Evolutionary conservation across 1,139 yeast genomes (phyloP), one percentile per base, ranked within the genome.

Genomic region (Lodderomyces margitis): DNA sequence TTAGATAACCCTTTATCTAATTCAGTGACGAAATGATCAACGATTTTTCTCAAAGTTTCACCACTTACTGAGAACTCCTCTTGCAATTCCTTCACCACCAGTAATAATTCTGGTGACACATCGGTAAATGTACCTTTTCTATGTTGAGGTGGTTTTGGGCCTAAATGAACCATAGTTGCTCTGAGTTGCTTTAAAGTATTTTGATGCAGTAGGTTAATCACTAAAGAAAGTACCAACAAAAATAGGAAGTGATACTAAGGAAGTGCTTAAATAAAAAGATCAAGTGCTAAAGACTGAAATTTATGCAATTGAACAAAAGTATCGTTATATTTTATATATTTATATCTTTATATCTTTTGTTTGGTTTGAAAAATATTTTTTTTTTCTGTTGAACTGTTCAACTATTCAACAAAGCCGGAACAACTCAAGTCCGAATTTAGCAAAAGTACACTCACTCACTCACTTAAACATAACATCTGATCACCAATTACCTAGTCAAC

Each of bases 81-180:
- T 61, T 86, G 92, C 43, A 85, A 66, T 38, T 68, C 68, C 39
- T 74, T 69, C 49, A 87, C 69, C 55, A 81, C 84, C 23, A 70
- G 70, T 55, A 81, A 66, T 61, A 87, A 70, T 48, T 69, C 78
- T 50, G 75, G 76, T 38, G 94, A 86, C 45, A 85, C 83, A 51
- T 83, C 89, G 37, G 83, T 75, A 78, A 83, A 80, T 32, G 95
- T 81, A 42, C 94, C 83, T 64, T 80, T 85, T 70, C 95, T 83
- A 59, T 82, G 81, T 50, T 86, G 91, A 40, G 94, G 94, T 54
- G 78, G 80, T 62, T 84, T 82, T 50, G 94, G 92, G 59, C 94
- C 95, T 59, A 85, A 76, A 64, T 81, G 87, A 61, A 85, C 94
- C 95, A 85, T 85, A 9, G 4, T 39, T 31, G n/a, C n/a, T n/a